phyloP scores from a whole-genome alignment of 805 yeast species.

The Ogataea henricii region DNA sequence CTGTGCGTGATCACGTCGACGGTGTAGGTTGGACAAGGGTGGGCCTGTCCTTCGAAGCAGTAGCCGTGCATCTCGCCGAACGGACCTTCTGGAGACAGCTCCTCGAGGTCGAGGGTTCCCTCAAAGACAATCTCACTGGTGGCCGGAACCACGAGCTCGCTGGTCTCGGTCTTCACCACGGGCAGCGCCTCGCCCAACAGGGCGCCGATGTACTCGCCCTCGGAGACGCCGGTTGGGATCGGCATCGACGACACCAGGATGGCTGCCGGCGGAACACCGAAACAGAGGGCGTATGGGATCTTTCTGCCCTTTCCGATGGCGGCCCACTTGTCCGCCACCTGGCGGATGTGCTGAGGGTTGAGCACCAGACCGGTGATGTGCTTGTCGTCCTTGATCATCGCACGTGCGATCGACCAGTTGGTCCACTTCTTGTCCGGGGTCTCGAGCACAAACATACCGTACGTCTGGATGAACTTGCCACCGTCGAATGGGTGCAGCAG shows the following conservation, averaged over 20 bases:
- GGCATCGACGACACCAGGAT: constrained; percentile 30
- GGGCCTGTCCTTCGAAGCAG: constrained; percentile 25
- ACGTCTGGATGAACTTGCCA: constrained; percentile 32
- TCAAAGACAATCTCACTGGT: constrained; percentile 31
- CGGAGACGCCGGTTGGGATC: constrained; percentile 27
- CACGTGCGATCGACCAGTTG: constrained; percentile 35
- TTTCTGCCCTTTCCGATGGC: constrained; percentile 26
- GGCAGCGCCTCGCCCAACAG: constrained; percentile 30
- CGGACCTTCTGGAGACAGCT: constrained; percentile 30
- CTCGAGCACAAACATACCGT: constrained; percentile 31
- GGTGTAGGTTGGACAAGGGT: constrained; percentile 31
- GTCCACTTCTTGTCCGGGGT: constrained; percentile 34
- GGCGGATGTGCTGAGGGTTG: constrained; percentile 31
- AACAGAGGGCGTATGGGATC: constrained; percentile 29
- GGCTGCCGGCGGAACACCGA: constrained; percentile 36
- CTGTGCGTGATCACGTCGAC: constrained; percentile 28
- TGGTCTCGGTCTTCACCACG: constrained; percentile 29
- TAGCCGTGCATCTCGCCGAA: constrained; percentile 38
- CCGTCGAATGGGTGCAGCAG: constrained; percentile 29
- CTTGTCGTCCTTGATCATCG: constrained; percentile 27
- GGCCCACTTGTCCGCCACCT: constrained; percentile 29
- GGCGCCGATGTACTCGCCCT: constrained; percentile 31
- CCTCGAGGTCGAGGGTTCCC: constrained; percentile 25
- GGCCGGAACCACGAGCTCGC: constrained; percentile 30
- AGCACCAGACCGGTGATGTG: constrained; percentile 31